phyloP scores from a whole-genome alignment of 2,329 filamentous ascomycete genomes.

The Diaporthe longicolla region DNA sequence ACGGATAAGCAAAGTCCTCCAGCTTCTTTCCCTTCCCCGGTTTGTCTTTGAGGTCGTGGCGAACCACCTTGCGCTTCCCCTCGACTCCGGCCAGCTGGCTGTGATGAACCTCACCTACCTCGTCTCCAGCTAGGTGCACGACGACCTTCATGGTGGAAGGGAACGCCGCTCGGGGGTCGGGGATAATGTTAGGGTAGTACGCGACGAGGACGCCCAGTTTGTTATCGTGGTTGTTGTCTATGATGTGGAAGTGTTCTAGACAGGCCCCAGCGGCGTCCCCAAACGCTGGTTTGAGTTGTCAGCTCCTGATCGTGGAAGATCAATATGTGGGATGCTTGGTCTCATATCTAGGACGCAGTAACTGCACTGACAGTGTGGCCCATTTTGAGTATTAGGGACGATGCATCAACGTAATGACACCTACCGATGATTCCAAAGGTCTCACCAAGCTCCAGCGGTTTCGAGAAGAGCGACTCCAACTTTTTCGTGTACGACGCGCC shows the following conservation, averaged over 20 bases:
- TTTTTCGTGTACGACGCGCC: constrained; percentile 53
- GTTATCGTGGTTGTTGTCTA: constrained; percentile 61
- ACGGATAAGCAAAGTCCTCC: constrained; percentile 54
- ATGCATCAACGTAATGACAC: constrained; percentile 34
- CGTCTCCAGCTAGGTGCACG: constrained; percentile 57
- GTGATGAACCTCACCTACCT: constrained; percentile 58
- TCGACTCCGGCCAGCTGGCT: constrained; percentile 61
- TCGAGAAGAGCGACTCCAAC: constrained; percentile 52
- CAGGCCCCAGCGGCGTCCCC: constrained; percentile 60
- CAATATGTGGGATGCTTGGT: too few relatives aligned
- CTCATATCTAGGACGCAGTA: too few relatives aligned
- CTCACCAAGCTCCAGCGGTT: constrained; percentile 56
- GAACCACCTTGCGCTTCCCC: constrained; percentile 56
- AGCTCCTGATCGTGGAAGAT: neutral
- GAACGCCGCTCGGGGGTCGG: constrained; percentile 58
- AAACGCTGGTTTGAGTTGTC: constrained; percentile 52
- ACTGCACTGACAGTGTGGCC: fast-evolving
- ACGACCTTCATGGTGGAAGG: constrained; percentile 56
- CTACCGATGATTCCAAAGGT: constrained; percentile 60
- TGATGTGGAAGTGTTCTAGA: constrained; percentile 60
- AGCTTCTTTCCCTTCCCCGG: constrained; percentile 55
- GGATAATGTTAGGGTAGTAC: constrained; percentile 61
- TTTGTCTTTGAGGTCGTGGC: constrained; percentile 53
- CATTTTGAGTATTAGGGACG: too few relatives aligned
- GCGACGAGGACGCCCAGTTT: constrained; percentile 59